A percentile compares a stretch with the other conserved stretches of the same genome.
Conservation (phyloP, 2,329 filamentous ascomycete species). For the Ophiostoma ulmi region DNA sequence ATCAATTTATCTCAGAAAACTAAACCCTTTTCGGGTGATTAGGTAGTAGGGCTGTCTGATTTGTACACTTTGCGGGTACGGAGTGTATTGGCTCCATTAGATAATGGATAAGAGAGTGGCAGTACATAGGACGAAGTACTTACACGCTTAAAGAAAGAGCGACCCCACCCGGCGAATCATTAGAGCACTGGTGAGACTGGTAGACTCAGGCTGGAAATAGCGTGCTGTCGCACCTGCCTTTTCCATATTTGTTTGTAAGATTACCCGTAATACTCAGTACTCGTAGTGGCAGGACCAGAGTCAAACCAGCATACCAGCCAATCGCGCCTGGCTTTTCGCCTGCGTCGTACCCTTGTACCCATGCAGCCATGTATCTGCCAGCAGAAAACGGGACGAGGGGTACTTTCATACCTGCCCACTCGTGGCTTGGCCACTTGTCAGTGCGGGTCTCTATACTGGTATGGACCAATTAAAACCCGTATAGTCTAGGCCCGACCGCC, state of each 20-base stretch:
- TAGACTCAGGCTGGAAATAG: not conserved
- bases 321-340: not conserved
- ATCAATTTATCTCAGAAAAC: constrained; percentile 13
- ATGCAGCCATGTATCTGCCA: not conserved
- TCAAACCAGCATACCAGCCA: not conserved
- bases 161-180: constrained; percentile 5
- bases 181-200: not conserved
- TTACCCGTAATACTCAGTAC: not conserved
- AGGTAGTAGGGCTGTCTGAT: constrained; percentile 8
- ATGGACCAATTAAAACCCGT: not conserved
- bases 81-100: not conserved
- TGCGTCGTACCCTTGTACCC: constrained; percentile 10
- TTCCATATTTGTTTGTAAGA: not conserved
- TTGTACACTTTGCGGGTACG: constrained; percentile 3
- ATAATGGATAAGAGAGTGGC: not conserved
- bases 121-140: constrained; percentile 4
- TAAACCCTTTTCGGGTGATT: constrained; percentile 18
- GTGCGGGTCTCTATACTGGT: not conserved
- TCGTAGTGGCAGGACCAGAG: constrained; percentile 1
- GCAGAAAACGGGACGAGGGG: constrained; percentile 2
- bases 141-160: not conserved
- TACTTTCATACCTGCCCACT: not conserved
- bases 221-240: not conserved
- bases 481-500: constrained; percentile 1
- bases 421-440: constrained; percentile 8